phyloP scores from a whole-genome alignment of 2,329 filamentous ascomycete genomes.

The Colletotrichum sp. region DNA sequence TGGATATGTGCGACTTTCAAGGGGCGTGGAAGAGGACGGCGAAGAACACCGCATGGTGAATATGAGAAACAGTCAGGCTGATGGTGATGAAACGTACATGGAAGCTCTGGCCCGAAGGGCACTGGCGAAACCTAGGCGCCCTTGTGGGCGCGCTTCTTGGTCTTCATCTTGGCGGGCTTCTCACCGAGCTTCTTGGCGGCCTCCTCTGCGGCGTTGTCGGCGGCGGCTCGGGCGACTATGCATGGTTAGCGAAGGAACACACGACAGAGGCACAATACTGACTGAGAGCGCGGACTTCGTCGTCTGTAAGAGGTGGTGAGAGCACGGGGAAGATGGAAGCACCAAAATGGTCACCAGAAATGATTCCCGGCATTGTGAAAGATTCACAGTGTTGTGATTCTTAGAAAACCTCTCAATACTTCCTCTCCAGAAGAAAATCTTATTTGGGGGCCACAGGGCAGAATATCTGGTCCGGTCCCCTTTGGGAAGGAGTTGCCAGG shows the following conservation, averaged over 20 bases:
- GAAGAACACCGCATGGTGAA: too few relatives aligned
- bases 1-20: rapidly evolving
- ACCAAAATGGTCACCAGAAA: background rate
- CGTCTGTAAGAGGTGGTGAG: too few relatives aligned
- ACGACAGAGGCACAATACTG: rapidly evolving
- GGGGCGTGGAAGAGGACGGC: too few relatives aligned
- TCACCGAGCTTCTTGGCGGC: too few relatives aligned
- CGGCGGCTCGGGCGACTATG: background rate
- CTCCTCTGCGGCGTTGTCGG: too few relatives aligned
- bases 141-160: background rate
- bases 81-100: background rate
- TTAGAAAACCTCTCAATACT: rapidly evolving
- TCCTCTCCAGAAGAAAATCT: background rate
- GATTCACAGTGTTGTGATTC: background rate
- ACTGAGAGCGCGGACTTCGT: too few relatives aligned
- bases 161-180: background rate
- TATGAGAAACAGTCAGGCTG: background rate
- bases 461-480: rapidly evolving
- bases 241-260: background rate
- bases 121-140: background rate
- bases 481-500: background rate
- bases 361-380: rapidly evolving
- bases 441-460: background rate
- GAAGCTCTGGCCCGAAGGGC: background rate
- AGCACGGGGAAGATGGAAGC: rapidly evolving